Evolutionary conservation across 176 grass and related monocot genomes (phyloP), one percentile per base, ranked within the genome.

Genomic region (Oryza punctata): DNA sequence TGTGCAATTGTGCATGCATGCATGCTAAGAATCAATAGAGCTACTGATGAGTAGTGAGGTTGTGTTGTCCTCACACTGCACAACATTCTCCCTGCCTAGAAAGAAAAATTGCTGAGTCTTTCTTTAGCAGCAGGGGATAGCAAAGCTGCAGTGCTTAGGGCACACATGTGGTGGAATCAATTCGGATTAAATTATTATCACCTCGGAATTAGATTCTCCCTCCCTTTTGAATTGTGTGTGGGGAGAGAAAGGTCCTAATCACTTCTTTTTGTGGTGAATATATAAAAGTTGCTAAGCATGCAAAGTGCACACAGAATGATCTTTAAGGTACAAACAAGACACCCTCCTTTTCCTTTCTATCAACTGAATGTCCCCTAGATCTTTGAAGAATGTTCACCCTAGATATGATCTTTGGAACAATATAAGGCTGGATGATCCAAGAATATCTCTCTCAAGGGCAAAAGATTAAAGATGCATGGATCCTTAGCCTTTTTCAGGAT

Each of bases 281-380:
- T 90, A 75, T 90, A 97, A 93, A 91, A 91, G 94, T 78, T 72
- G 67, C 73, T 89, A 88, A 88, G 84, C 73, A 94, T 91, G 81
- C 91, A 91, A 97, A 97, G 91, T 81, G 59, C 79, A 65, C 84
- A 84, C 78, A 83, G 87, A 85, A 91, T 91, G 87, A 94, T 80
- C 84, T 90, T 92, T 85, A 89, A 76, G 83, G 73, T 87, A 83
- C 92, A 90, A 67, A 77, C 79, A 86, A 67, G 78, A 73, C 79
- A 49, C 60, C 46, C 26, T n/a, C 38, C 88, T 82, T 86, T 90
- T 74, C 4, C 81, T 96, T 93, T 88, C 78, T 89, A 83, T 93
- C 94, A 88, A 89, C 91, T 87, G 81, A 91, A 90, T 90, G 84
- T 78, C 75, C 69, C 65, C 77, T 79, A 64, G 70, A 89, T 89